Conservation (phyloP, 179 eudicot species). For the Actinidia polygama region DNA sequence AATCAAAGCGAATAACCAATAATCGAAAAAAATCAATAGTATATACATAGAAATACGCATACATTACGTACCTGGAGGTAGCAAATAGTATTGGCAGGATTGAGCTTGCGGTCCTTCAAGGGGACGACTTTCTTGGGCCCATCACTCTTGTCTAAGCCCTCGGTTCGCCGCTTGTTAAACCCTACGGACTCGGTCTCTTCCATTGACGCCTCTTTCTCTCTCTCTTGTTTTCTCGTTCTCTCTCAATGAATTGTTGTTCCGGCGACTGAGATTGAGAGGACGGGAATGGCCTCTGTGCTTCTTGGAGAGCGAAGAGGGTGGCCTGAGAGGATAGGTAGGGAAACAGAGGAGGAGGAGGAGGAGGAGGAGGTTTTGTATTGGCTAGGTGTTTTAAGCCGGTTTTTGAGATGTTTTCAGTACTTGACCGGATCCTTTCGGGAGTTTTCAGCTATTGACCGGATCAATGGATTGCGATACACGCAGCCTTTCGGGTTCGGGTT, state of each 20-base stretch:
- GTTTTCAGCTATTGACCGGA: too few species aligned
- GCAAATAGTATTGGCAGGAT: conserved; percentile 75
- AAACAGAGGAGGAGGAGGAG: conserved; percentile 22
- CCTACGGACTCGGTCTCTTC: conserved; percentile 42
- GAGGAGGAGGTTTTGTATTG: conserved; percentile 19
- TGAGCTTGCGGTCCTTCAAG: conserved; percentile 65
- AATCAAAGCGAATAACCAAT: conserved; percentile 12
- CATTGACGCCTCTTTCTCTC: conserved; percentile 42
- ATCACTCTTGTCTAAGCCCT: conserved; percentile 68
- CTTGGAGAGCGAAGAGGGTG: conserved; percentile 37
- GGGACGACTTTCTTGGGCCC: conserved; percentile 54
- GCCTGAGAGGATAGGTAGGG: too few species aligned
- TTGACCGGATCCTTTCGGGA: too few species aligned
- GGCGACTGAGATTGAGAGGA: conserved; percentile 25
- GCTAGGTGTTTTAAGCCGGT: too few species aligned
- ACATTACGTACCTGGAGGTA: conserved; percentile 72
- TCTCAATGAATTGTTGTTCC: conserved; percentile 40
- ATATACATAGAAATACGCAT: background rate
- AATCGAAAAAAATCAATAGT: background rate
- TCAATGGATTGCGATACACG: too few species aligned
- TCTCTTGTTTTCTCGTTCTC: conserved; percentile 35
- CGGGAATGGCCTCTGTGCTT: conserved; percentile 30
- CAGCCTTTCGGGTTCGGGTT: too few species aligned
- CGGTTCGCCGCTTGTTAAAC: conserved; percentile 82
- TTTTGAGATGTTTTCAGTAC: too few species aligned